Evolutionary conservation across 257 asterid genomes (phyloP), one percentile per base, ranked within the genome.

Genomic region (Primulina eburnea): DNA sequence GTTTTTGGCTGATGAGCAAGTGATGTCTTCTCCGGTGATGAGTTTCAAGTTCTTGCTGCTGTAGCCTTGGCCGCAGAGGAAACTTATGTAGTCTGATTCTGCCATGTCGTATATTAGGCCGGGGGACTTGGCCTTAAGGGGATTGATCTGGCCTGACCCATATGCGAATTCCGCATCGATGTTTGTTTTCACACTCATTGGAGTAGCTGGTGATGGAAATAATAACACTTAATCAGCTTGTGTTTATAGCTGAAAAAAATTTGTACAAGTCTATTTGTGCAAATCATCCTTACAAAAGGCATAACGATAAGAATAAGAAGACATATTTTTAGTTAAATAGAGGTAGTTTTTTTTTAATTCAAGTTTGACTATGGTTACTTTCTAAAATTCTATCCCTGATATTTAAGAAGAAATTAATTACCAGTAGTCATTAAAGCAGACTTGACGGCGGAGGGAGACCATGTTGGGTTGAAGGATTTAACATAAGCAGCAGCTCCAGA

Each of bases 21-120:
- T 77, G 21, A 58, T 64, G 65, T 81, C 71, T 65, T 84, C 93
- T 9, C 91, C 87, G 0, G 95, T 88, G 17, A 88, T 57, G 16
- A 82, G 82, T 30, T 43, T 69, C 30, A 90, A 70, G 57, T 70
- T 76, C 65, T 75, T 77, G 68, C 64, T 73, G 79, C 71, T 85
- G 72, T 88, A 84, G 10, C 95, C 92, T 80, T 90, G 93, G 10
- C 95, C 91, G 65, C 96, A 90, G n/a, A 90, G 70, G 75, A 86
- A 88, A 10, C 64, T 83, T 5, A 84, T 80, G 59, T 80, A 88
- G 70, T 90, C 95, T 0, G 75, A 71, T 70, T 76, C 88, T 11
- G 60, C 73, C 26, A 78, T 63, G 78, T 90, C 91, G 62, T 88
- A 90, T 16, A 88, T 78, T 50, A 88, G 56, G 17, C 96, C 92